Evolutionary conservation across 2,329 filamentous ascomycete genomes (phyloP).

Genomic region (Cytospora schulzeri): DNA sequence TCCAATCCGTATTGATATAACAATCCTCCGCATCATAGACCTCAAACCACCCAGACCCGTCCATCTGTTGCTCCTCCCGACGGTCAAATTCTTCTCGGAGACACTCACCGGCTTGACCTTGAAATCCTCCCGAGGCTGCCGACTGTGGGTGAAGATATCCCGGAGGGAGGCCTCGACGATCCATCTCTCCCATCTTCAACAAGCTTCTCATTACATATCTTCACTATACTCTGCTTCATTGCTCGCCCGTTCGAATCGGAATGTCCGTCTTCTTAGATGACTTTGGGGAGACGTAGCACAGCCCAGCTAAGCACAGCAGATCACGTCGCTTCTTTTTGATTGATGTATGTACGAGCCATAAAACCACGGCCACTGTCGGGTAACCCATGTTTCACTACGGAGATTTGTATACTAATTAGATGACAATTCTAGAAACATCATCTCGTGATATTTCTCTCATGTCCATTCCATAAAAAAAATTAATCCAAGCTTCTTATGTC

Average conservation of each 20-base stretch:
- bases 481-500: slow-evolving; percentile 3
- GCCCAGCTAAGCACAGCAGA: background rate
- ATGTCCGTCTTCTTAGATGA: background rate
- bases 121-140: background rate
- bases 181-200: background rate
- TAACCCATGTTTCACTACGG: background rate
- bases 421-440: slow-evolving; percentile 7
- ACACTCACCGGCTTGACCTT: background rate
- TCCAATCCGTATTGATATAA: background rate
- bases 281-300: background rate
- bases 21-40: background rate
- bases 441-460: background rate
- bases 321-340: background rate
- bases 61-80: background rate
- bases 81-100: background rate
- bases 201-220: background rate
- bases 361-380: background rate
- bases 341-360: slow-evolving; percentile 10
- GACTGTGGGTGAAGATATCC: background rate
- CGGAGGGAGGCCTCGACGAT: background rate
- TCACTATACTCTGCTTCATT: background rate
- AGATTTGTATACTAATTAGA: slow-evolving; percentile 14
- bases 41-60: background rate
- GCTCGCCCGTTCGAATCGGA: background rate
- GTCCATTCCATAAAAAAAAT: slow-evolving; percentile 3